These are phyloP conservation scores for Erodium moschatum DNA, from an alignment of 441 rosid species.

Conservation along the genomic window DNA sequence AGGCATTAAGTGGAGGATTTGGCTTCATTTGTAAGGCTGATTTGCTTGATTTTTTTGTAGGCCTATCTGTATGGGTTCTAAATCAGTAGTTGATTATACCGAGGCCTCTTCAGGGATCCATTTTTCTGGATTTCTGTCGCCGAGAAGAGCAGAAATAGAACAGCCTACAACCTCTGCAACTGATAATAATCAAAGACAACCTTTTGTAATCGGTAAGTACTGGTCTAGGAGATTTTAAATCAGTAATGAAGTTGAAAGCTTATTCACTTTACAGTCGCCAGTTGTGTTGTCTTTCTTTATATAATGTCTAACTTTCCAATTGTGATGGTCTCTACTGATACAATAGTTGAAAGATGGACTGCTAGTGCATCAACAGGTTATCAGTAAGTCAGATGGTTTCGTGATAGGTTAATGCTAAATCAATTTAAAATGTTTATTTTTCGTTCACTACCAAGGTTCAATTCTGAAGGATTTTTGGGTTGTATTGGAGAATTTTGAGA, in stretches of 20 bases:
- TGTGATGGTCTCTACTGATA: too few relatives aligned
- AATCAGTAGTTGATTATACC: constrained; percentile 59
- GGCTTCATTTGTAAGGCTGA: too few relatives aligned
- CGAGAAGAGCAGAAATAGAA: constrained; percentile 27
- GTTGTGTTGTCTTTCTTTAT: too few relatives aligned
- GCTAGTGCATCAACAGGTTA: too few relatives aligned
- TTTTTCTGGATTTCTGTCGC: constrained; percentile 75
- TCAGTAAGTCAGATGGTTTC: too few relatives aligned
- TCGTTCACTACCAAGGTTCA: too few relatives aligned
- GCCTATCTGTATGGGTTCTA: constrained; percentile 44
- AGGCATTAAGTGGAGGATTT: too few relatives aligned
- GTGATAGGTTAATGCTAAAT: too few relatives aligned
- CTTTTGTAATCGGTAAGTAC: constrained; percentile 79
- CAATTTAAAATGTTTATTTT: too few relatives aligned
- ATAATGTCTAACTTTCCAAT: neutral
- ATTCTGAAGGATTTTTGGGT: too few relatives aligned
- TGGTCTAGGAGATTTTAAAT: neutral
- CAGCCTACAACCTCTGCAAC: constrained; percentile 43
- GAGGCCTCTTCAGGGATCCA: constrained; percentile 76
- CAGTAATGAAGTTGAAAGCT: neutral
- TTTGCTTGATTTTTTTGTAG: constrained; percentile 21
- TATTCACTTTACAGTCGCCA: neutral
- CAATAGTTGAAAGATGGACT: too few relatives aligned
- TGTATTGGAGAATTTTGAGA: too few relatives aligned
- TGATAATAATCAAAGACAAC: constrained; percentile 55